Base-by-base conservation (phyloP, 2,329 filamentous ascomycete species). In the Seiridium cupressi region DNA sequence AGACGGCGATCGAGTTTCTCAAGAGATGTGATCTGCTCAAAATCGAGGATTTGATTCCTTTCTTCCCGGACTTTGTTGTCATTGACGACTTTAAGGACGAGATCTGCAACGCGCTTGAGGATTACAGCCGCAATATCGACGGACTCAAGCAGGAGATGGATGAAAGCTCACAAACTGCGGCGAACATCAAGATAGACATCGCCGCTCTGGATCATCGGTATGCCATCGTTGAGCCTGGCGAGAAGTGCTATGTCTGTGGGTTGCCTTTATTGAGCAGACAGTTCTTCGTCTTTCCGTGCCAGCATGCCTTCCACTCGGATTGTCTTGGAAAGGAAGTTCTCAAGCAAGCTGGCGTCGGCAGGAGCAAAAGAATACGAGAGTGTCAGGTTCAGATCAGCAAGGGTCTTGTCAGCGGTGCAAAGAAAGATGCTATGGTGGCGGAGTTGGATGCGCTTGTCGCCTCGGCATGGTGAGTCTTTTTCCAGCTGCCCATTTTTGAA, bases 61-160 rank as follows among this genome's bases (percentile, higher is more conserved):
- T 99, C 80, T 99, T 99, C 77, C 95, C 95, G 0, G 95, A 99
- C 73, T 99, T 99, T 72, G 93, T 98, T 32, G 91, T 98, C 56
- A 98, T 99, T 63, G 95, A 99, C 72, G 95, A 98, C 74, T 99
- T 99, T 83, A 97, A 98, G 72, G 93, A 98, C 64, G 95, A 99
- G 73, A 98, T 99, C 44, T 99, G 95, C 77, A 82, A 87, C 0
- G 95, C 96, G 1, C 83, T 99, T 1, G 95, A 99, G 75, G 91
- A 96, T 64, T 99, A 99, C 77, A 91, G 88, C 51, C 89, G 91
- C 44, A 92, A 92, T 66, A 99, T 99, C 66, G 95, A 98, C 69
- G 82, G 81, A 1, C 79, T 99, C 44, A 93, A 93, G 70, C 87
- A 89, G 65, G 94, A 98, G 74, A 99, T 99, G 95, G 95, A 99